Evolutionary conservation across 306 rosid genomes (phyloP).

Genomic region (Astragalus membranaceus): DNA sequence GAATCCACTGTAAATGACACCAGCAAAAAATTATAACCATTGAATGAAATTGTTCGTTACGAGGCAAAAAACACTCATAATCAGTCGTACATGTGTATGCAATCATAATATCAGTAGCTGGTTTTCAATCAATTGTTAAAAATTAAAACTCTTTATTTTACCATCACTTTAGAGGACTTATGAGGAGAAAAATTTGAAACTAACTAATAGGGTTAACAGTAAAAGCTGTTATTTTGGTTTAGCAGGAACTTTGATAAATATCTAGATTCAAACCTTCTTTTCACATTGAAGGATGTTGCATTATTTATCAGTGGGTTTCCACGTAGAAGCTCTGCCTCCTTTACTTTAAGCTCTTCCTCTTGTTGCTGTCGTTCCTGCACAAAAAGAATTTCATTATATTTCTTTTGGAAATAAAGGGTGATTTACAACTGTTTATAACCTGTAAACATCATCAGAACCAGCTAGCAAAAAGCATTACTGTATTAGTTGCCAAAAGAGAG

Average conservation of each 20-base stretch:
- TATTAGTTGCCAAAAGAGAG: not conserved
- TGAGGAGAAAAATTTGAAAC: not conserved
- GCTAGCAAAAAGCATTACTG: not conserved
- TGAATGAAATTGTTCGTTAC: not conserved
- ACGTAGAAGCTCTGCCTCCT: conserved; percentile 78
- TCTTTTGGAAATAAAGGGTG: not conserved
- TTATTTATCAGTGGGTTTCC: conserved; percentile 80
- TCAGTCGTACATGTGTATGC: not conserved
- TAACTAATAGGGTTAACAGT: not conserved
- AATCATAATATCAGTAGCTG: not conserved
- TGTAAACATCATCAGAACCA: not conserved
- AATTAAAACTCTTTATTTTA: not conserved
- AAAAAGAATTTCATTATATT: not conserved
- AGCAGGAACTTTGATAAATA: not conserved
- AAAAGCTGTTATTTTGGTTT: not conserved
- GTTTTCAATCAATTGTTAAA: not conserved
- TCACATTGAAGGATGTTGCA: conserved; percentile 64
- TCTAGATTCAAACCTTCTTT: conserved; percentile 56
- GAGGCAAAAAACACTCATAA: no score
- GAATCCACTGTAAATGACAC: not conserved
- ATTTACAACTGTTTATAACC: not conserved
- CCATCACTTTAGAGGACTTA: not conserved
- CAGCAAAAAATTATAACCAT: not conserved
- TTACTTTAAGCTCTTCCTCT: conserved; percentile 87
- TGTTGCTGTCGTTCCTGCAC: conserved; percentile 56